Percentiles rank a stretch among this genome's conserved stretches.
Conservation (phyloP, 2,329 filamentous ascomycete genomes). For the Talaromyces albobiverticillius region DNA sequence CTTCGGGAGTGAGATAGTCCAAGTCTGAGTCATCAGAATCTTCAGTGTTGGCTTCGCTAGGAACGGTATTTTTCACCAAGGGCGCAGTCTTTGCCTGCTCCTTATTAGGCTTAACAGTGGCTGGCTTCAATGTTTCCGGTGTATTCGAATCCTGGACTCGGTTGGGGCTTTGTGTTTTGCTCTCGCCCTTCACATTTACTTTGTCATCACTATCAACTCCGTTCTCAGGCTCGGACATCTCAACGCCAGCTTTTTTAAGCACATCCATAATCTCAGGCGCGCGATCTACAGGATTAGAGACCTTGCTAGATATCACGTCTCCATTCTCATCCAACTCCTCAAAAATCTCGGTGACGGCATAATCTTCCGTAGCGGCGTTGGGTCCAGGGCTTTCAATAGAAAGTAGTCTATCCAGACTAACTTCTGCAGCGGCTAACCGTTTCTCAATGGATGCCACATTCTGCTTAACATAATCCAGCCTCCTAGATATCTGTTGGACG, state of each 20-base stretch:
- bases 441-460: conserved; percentile 75
- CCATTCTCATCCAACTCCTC: conserved; percentile 90
- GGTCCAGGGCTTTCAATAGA: conserved; percentile 58
- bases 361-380: conserved; percentile 52
- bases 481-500: conserved; percentile 64
- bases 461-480: conserved; percentile 84
- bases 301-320: conserved; percentile 69
- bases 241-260: conserved; percentile 71
- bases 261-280: conserved; percentile 68
- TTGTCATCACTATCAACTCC: background rate
- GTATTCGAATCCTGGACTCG: too few relatives aligned
- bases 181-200: background rate
- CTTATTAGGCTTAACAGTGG: background rate
- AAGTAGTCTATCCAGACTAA: conserved; percentile 62
- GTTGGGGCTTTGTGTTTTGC: background rate
- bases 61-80: background rate
- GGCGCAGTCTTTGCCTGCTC: conserved; percentile 3
- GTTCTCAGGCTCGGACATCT: background rate
- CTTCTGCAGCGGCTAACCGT: conserved; percentile 65
- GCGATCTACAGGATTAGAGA: conserved; percentile 65
- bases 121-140: background rate
- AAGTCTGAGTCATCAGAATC: conserved; percentile 24
- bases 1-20: conserved; percentile 58
- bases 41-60: conserved; percentile 10
- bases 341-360: conserved; percentile 84